Percentiles rank a stretch among this genome's conserved stretches.
Evolutionary conservation across 352 stramenopile genomes (phyloP).

Genomic region (Phytopythium cucurbitacearum): DNA sequence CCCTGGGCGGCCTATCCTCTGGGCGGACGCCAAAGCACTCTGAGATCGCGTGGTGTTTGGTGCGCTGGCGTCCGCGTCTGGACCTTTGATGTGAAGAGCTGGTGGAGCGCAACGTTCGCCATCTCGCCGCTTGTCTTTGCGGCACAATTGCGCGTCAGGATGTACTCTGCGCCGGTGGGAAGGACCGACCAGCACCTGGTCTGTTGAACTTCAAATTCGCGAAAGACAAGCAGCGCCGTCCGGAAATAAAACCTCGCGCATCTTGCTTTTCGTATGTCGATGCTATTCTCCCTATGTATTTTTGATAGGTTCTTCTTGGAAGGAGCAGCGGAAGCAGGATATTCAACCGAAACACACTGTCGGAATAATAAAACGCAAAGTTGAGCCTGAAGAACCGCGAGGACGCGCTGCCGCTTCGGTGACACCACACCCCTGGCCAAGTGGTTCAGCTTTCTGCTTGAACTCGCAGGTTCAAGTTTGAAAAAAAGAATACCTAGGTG

Average conservation of each 20-base stretch:
- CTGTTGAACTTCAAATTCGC: conserved; percentile 7
- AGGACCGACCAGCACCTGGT: neutral
- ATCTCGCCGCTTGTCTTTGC: neutral
- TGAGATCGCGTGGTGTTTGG: conserved; percentile 5
- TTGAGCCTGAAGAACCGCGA: too few species aligned
- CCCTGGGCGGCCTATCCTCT: neutral
- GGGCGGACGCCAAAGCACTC: conserved; percentile 3
- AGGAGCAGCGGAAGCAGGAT: too few species aligned
- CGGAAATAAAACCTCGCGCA: neutral
- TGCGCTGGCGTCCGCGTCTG: too few species aligned
- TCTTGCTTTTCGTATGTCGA: neutral
- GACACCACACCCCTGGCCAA: conserved; percentile 4
- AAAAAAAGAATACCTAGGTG: neutral
- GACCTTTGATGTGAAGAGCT: too few species aligned
- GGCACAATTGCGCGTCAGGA: conserved; percentile 1
- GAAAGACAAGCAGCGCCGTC: conserved; percentile 6
- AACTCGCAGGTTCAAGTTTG: conserved; percentile 8
- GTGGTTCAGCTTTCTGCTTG: conserved; percentile 6
- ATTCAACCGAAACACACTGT: too few species aligned
- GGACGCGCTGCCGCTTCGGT: conserved; percentile 2
- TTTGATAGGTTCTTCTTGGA: too few species aligned
- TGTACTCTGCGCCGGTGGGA: neutral
- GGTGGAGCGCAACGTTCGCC: too few species aligned
- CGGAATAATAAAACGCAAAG: too few species aligned
- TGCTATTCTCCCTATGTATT: neutral